phyloP scores from a whole-genome alignment of 306 rosid genomes.

The Vigna nakashimae region DNA sequence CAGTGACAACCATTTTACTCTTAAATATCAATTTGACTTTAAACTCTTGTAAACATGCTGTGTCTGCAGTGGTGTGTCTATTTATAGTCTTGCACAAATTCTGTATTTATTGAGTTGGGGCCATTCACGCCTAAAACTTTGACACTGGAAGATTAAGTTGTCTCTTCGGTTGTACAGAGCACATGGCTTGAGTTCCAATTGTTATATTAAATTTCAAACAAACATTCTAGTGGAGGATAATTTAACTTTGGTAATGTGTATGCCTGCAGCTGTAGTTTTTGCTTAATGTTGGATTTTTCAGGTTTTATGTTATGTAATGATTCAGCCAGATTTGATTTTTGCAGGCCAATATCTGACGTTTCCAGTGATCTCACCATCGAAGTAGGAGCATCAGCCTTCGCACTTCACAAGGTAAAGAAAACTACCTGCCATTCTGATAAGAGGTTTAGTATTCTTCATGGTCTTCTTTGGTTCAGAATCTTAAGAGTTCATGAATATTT shows the following conservation, averaged over 20 bases:
- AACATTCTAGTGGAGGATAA: constrained; percentile 39
- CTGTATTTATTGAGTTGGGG: constrained; percentile 57
- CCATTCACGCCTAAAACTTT: constrained; percentile 45
- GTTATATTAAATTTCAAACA: constrained; percentile 28
- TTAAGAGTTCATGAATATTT: neutral
- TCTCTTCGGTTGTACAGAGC: constrained; percentile 45
- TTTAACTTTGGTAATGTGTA: constrained; percentile 52
- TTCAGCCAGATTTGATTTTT: constrained; percentile 46
- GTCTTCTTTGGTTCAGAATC: constrained; percentile 4
- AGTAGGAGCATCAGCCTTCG: constrained; percentile 83
- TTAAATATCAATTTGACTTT: constrained; percentile 38
- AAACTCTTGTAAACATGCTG: constrained; percentile 39
- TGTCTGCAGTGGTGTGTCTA: constrained; percentile 35
- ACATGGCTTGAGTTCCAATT: constrained; percentile 31
- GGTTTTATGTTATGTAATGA: constrained; percentile 39
- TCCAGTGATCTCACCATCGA: constrained; percentile 90
- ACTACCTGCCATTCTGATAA: constrained; percentile 6
- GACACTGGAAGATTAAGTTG: constrained; percentile 46
- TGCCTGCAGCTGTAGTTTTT: constrained; percentile 36
- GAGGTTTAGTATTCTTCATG: constrained; percentile 31
- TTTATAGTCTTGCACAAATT: constrained; percentile 47
- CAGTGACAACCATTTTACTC: constrained; percentile 30
- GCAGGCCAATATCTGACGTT: constrained; percentile 98
- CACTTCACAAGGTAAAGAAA: constrained; percentile 90
- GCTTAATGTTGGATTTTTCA: constrained; percentile 31